A percentile compares a stretch with the other conserved stretches of the same genome.
These are phyloP conservation scores for Beverwykella pulmonaria DNA, from an alignment of 495 filamentous ascomycete species.

Conservation along the genomic window DNA sequence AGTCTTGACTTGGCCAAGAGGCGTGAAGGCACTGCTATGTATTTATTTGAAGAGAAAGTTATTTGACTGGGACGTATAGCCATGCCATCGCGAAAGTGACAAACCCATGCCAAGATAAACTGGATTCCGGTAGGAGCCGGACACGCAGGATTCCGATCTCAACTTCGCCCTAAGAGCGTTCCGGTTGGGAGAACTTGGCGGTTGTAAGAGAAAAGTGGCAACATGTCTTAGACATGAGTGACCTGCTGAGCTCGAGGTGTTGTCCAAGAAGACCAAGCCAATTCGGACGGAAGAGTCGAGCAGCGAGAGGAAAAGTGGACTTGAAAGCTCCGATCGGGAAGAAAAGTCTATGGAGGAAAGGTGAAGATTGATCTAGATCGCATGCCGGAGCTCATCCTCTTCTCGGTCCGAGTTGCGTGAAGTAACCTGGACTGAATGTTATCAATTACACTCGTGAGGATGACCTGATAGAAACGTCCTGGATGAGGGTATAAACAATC, in stretches of 20 bases:
- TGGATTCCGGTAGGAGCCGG: neutral
- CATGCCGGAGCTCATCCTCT: neutral
- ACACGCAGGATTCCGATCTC: neutral
- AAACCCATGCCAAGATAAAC: neutral
- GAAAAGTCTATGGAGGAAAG: neutral
- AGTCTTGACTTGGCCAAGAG: neutral
- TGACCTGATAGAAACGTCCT: too few relatives aligned
- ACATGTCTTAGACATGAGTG: neutral
- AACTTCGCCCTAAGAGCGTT: neutral
- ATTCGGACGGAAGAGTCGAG: neutral
- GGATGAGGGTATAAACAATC: too few relatives aligned
- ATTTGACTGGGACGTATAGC: neutral
- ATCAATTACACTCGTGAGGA: too few relatives aligned
- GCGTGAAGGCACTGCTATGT: neutral
- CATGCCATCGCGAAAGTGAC: neutral
- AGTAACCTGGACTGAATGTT: too few relatives aligned
- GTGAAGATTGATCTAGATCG: neutral
- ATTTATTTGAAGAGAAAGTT: neutral
- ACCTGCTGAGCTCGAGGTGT: neutral
- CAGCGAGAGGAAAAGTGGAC: neutral
- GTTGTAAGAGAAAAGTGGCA: constrained; percentile 1
- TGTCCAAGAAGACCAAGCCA: neutral
- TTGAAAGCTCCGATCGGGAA: neutral
- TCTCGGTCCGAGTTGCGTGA: too few relatives aligned
- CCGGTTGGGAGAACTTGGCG: neutral